Conservation (phyloP, 2,329 filamentous ascomycete species). For the Zymoseptoria tritici region DNA sequence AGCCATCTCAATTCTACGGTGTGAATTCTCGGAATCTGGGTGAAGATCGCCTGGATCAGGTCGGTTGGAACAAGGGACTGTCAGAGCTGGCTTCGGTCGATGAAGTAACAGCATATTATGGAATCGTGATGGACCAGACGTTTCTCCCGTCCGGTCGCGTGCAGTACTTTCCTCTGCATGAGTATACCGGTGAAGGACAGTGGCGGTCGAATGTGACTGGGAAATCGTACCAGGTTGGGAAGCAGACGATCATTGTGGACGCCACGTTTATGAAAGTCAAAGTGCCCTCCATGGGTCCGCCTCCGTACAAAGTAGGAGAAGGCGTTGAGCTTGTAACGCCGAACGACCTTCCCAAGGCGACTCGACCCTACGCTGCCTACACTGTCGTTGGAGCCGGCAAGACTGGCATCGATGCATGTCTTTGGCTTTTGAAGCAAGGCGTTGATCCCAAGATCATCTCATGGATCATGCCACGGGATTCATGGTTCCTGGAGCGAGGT, state of each 20-base stretch:
- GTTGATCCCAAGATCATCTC: slow-evolving; percentile 7
- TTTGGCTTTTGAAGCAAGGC: slow-evolving; percentile 13
- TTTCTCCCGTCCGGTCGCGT: slow-evolving; percentile 16
- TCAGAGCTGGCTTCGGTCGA: slow-evolving; percentile 10
- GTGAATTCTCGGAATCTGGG: slow-evolving; percentile 15
- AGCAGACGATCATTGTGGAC: slow-evolving; percentile 12
- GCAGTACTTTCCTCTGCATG: slow-evolving; percentile 12
- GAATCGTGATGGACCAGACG: slow-evolving; percentile 11
- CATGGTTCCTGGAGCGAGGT: slow-evolving; percentile 11
- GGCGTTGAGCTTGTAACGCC: slow-evolving; percentile 6
- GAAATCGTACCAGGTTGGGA: slow-evolving; percentile 5
- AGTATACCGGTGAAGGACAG: slow-evolving; percentile 9
- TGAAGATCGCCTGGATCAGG: slow-evolving; percentile 10
- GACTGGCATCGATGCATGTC: slow-evolving; percentile 16
- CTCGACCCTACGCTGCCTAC: slow-evolving; percentile 8
- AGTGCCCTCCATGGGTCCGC: slow-evolving; percentile 15
- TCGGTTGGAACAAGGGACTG: slow-evolving; percentile 17
- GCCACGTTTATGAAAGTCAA: slow-evolving; percentile 14
- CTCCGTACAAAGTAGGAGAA: slow-evolving; percentile 6
- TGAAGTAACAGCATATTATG: slow-evolving; percentile 13
- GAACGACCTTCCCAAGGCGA: slow-evolving; percentile 7
- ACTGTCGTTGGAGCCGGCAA: slow-evolving; percentile 17
- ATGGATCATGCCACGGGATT: slow-evolving; percentile 20
- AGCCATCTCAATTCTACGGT: slow-evolving; percentile 17
- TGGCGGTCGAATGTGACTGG: slow-evolving; percentile 8